These are phyloP conservation scores for Curvularia lunata DNA, from an alignment of 2,329 filamentous ascomycete genomes.

Conservation along the genomic window DNA sequence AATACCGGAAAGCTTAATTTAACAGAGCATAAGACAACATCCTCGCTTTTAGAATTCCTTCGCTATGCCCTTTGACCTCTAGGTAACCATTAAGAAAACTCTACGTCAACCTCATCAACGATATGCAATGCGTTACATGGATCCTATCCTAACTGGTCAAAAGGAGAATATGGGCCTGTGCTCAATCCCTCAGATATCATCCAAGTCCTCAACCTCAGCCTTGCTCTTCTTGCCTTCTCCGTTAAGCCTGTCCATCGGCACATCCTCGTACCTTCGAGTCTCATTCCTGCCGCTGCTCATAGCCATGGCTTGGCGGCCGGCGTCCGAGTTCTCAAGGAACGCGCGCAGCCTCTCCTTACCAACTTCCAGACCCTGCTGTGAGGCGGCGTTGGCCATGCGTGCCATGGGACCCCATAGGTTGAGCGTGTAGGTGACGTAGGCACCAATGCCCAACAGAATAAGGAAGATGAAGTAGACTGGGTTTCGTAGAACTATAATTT, in stretches of 20 bases:
- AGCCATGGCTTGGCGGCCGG: conserved; percentile 79
- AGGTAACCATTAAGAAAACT: conserved; percentile 8
- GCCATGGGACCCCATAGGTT: conserved; percentile 96
- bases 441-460: conserved; percentile 74
- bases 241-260: conserved; percentile 51
- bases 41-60: not conserved
- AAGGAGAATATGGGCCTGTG: not conserved
- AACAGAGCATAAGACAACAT: not conserved
- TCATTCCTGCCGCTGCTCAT: conserved; percentile 57
- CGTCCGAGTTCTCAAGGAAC: conserved; percentile 87
- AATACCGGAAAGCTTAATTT: not conserved
- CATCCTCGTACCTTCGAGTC: conserved; percentile 27
- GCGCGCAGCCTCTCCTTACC: conserved; percentile 90
- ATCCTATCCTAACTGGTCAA: conserved; percentile 4
- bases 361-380: conserved; percentile 84
- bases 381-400: conserved; percentile 91
- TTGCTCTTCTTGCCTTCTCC: conserved; percentile 53
- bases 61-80: conserved; percentile 4
- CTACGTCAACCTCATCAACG: conserved; percentile 1
- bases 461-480: conserved; percentile 91
- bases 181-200: conserved; percentile 41
- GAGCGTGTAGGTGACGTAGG: conserved; percentile 89
- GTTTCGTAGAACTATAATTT: conserved; percentile 79
- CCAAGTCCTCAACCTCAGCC: conserved; percentile 40
- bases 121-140: not conserved